A percentile compares a stretch with the other conserved stretches of the same genome.
These are phyloP conservation scores for Claviceps sorghi DNA, from an alignment of 2,329 filamentous ascomycete species.

Conservation along the genomic window DNA sequence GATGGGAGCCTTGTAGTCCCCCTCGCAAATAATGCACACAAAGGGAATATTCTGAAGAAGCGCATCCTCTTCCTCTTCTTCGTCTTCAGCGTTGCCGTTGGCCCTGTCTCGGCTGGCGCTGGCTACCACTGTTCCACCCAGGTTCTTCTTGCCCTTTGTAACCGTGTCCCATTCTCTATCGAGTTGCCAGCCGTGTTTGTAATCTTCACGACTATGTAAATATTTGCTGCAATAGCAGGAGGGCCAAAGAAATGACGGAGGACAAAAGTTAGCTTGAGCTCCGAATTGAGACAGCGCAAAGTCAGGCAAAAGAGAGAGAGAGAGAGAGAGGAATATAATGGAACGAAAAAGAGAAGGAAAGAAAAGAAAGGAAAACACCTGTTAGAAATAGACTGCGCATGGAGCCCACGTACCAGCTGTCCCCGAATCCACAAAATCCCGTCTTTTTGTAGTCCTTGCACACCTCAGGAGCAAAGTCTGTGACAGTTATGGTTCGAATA, in stretches of 20 bases:
- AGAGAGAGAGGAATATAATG: background rate
- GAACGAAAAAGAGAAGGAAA: background rate
- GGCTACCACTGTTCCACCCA: conserved; percentile 46
- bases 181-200: conserved; percentile 88
- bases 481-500: conserved; percentile 77
- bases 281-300: background rate
- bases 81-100: conserved; percentile 29
- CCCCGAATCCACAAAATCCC: conserved; percentile 28
- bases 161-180: conserved; percentile 87
- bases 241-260: background rate
- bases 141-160: conserved; percentile 53
- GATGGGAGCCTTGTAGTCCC: conserved; percentile 63
- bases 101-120: conserved; percentile 35
- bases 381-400: background rate
- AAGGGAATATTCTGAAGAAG: conserved; percentile 77
- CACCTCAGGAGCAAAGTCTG: conserved; percentile 80
- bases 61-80: conserved; percentile 46
- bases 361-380: background rate
- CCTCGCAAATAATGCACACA: conserved; percentile 73
- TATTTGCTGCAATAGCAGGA: conserved; percentile 38
- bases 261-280: conserved; percentile 1
- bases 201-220: conserved; percentile 60
- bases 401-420: conserved; percentile 25
- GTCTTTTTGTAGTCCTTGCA: conserved; percentile 91
- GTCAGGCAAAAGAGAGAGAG: too few relatives aligned